Conservation (phyloP, 176 grass and related monocot species). For the Eragrostis nindensis region DNA sequence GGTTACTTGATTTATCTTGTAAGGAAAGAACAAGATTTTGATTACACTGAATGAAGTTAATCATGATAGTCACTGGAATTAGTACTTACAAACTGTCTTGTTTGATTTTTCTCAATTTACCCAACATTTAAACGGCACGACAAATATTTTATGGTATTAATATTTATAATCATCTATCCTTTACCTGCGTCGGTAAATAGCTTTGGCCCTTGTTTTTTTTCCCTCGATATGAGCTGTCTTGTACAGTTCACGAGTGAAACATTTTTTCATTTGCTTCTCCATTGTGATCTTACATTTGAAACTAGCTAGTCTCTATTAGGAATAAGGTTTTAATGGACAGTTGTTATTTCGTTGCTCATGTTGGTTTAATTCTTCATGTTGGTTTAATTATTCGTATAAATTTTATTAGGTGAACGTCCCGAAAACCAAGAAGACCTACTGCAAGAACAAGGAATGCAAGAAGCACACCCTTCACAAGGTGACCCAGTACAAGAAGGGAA, state of each 20-base stretch:
- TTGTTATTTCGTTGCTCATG: not conserved
- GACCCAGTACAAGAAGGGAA: conserved; percentile 90
- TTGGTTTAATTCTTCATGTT: not conserved
- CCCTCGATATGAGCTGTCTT: not conserved
- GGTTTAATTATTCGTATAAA: not conserved
- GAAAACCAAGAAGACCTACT: conserved; percentile 90
- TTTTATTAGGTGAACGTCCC: conserved; percentile 74
- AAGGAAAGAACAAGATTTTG: not conserved
- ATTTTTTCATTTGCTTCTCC: not conserved
- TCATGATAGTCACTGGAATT: not conserved
- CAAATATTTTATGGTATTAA: not conserved
- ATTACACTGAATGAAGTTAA: not conserved
- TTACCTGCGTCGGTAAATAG: not conserved
- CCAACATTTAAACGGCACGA: not conserved
- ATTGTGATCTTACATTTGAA: not conserved
- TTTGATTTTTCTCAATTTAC: not conserved
- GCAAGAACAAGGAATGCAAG: conserved; percentile 84
- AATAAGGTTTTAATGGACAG: not conserved
- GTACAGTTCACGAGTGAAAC: not conserved
- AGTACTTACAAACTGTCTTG: not conserved
- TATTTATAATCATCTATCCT: not conserved
- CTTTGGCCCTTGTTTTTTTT: not conserved
- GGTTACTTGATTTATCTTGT: not conserved
- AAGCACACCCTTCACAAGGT: conserved; percentile 96
- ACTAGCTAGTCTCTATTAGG: not conserved